Conservation (phyloP, 208 protist species). For the Acanthamoeba triangularis region DNA sequence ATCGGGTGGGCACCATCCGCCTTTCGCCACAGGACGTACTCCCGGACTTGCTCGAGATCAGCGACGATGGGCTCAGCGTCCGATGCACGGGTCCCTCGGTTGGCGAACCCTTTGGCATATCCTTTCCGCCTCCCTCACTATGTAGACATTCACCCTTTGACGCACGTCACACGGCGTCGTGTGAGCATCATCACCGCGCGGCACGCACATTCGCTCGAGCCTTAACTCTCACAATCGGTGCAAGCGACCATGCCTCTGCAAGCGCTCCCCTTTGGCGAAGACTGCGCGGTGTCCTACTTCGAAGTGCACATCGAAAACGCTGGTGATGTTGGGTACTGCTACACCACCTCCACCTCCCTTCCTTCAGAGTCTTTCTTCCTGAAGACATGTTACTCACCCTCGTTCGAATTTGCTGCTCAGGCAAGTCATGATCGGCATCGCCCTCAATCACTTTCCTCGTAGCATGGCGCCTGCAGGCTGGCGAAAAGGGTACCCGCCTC, state of each 20-base stretch:
- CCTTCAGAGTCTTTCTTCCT: not conserved
- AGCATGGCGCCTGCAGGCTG: conserved; percentile 34
- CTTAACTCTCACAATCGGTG: not conserved
- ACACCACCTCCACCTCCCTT: not conserved
- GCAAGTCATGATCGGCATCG: conserved; percentile 57
- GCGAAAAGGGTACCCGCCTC: conserved; percentile 12
- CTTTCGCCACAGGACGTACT: conserved; percentile 10
- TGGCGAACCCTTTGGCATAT: conserved; percentile 52
- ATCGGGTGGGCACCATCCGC: not conserved
- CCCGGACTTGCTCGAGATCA: conserved; percentile 1
- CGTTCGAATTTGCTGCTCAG: not conserved
- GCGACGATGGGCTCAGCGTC: conserved; percentile 1
- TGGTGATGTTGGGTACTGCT: conserved; percentile 19
- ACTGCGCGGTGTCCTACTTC: conserved; percentile 52
- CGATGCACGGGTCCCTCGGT: not conserved
- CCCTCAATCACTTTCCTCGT: conserved; percentile 33
- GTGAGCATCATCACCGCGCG: not conserved
- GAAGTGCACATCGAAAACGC: conserved; percentile 57
- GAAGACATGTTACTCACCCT: not conserved
- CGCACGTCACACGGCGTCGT: not conserved
- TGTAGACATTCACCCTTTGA: not conserved
- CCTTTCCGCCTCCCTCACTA: not conserved
- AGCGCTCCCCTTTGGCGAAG: conserved; percentile 45
- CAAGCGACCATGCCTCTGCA: conserved; percentile 63
- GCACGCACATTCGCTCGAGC: not conserved